Conservation (phyloP, 2,329 filamentous ascomycete genomes). For the Ophiostoma fasciatum region DNA sequence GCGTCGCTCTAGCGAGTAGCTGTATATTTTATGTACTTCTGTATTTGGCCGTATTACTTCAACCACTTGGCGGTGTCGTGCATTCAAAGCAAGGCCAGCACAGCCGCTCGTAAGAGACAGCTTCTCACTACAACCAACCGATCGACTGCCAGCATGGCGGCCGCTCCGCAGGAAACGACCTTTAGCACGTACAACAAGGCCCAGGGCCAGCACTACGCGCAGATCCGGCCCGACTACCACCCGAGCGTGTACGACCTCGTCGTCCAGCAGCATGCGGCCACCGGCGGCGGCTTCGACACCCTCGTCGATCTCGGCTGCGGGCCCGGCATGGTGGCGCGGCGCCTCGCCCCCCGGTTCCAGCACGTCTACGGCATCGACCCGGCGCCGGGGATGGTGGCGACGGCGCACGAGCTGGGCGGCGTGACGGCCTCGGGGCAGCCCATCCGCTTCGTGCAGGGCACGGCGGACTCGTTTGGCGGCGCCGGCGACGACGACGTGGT, state of each 20-base stretch:
- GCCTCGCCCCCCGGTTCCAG: conserved; percentile 30
- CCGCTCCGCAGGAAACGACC: conserved; percentile 21
- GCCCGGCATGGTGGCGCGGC: conserved; percentile 32
- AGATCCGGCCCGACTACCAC: conserved; percentile 27
- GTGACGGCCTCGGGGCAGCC: conserved; percentile 15
- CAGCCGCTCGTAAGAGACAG: too few relatives aligned
- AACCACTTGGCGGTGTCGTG: too few relatives aligned
- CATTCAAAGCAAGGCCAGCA: too few relatives aligned
- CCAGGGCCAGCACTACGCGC: conserved; percentile 29
- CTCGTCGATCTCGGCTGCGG: conserved; percentile 43
- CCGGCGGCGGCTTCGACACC: conserved; percentile 25
- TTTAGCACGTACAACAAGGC: conserved; percentile 29
- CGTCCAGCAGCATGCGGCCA: conserved; percentile 29
- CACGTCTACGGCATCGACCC: conserved; percentile 35
- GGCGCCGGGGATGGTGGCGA: conserved; percentile 35
- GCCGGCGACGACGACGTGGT: conserved; percentile 14
- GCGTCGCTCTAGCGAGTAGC: too few relatives aligned
- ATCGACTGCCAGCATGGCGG: neutral
- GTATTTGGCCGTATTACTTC: too few relatives aligned
- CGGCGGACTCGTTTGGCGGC: conserved; percentile 27
- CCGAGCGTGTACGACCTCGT: conserved; percentile 30
- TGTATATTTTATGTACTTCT: too few relatives aligned
- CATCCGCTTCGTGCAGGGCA: conserved; percentile 26
- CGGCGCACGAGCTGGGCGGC: conserved; percentile 24
- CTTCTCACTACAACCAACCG: neutral